Evolutionary conservation across 2,329 filamentous ascomycete species (phyloP).

Genomic region (Exophiala sideris): DNA sequence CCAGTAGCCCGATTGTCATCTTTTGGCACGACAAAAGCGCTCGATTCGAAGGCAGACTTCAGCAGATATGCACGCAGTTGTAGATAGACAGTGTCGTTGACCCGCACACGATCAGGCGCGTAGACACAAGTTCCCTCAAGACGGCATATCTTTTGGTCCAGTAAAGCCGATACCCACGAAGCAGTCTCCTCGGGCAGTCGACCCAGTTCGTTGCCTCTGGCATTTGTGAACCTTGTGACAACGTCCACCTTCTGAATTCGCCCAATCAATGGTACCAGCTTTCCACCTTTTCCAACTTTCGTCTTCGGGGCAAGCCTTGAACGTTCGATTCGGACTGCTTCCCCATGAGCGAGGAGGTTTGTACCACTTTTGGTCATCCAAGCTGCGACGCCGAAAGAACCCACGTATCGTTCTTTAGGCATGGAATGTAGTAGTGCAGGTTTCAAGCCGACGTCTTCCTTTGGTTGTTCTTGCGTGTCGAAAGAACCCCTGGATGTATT

Average conservation of each 20-base stretch:
- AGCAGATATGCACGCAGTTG: slow-evolving; percentile 78
- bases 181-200: slow-evolving; percentile 82
- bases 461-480: no score
- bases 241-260: slow-evolving; percentile 70
- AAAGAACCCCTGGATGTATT: no score
- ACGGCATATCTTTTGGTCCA: slow-evolving; percentile 83
- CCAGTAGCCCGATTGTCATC: slow-evolving; percentile 68
- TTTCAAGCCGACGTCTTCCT: slow-evolving; percentile 11
- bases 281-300: slow-evolving; percentile 46
- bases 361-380: slow-evolving; percentile 87
- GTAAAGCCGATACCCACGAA: slow-evolving; percentile 84
- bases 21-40: slow-evolving; percentile 59
- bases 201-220: slow-evolving; percentile 75
- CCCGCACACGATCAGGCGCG: slow-evolving; percentile 76
- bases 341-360: slow-evolving; percentile 73
- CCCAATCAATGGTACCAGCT: slow-evolving; percentile 37
- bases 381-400: slow-evolving; percentile 83
- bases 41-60: slow-evolving; percentile 67
- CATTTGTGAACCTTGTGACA: slow-evolving; percentile 85
- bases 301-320: slow-evolving; percentile 66
- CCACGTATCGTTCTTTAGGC: slow-evolving; percentile 71
- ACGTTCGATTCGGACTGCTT: slow-evolving; percentile 81
- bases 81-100: slow-evolving; percentile 91
- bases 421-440: slow-evolving; percentile 36
- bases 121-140: slow-evolving; percentile 89